Evolutionary conservation across 1,284 basidiomycete species (phyloP), one percentile per base, ranked within the genome.

Genomic region (Xerocomus nothofagi): DNA sequence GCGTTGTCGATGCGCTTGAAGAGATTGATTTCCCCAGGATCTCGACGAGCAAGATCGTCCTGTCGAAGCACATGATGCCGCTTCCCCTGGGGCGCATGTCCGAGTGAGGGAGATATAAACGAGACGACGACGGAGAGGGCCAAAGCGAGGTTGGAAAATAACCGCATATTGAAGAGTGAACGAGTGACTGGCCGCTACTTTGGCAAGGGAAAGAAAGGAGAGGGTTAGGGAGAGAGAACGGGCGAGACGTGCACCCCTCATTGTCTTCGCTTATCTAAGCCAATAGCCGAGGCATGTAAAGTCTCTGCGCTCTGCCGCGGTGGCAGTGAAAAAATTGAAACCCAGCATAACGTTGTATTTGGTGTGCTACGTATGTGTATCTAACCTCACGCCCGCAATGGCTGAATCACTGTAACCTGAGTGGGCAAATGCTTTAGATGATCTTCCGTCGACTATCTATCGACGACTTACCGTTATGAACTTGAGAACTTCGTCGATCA

Each of bases 401-500:
- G 73, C 23, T 68, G 61, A 23, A 74, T 55, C 49, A 71, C 68
- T 6, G 60, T 71, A 18, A 71, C 64, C 72, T 75, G 18, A 17
- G 17, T 17, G n/a, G 10, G 26, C 31, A 24, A 50, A 37, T 30
- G 3, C 20, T 15, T 51, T 15, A 61, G 51, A 40, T n/a, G 24
- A 12, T 20, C 37, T 27, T 44, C 15, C 23, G 26, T 6, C 44
- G 6, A 3, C 20, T 10, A 50, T 17, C 14, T 12, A 45, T 24
- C 21, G 14, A 42, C 17, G 27, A 77, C 74, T 70, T 50, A 91
- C 88, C 58, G 89, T 82, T 55, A 93, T 70, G 59, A 88, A 88
- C 70, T 98, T 98, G 66, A 98, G 77, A 26, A 89, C 69, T 71
- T 99, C 97, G 69, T 99, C 96, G 48, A 98, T 88, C 44, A 89